Evolutionary conservation across 352 stramenopile species (phyloP).

Genomic region (Pseudoperonospora humuli): DNA sequence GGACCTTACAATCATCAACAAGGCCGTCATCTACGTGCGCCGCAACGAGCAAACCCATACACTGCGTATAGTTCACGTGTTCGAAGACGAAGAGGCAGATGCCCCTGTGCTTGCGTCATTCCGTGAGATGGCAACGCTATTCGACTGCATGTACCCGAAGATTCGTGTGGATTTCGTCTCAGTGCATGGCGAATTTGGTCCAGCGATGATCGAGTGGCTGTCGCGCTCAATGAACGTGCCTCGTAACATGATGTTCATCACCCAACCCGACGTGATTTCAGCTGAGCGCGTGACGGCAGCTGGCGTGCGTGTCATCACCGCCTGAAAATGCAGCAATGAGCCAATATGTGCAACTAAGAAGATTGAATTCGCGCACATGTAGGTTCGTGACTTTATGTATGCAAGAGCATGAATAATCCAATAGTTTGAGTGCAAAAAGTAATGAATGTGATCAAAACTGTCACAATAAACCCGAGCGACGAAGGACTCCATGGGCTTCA

Average conservation of each 20-base stretch:
- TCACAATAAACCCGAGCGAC: too few relatives aligned
- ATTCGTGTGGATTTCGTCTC: slow-evolving; percentile 72
- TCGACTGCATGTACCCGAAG: slow-evolving; percentile 82
- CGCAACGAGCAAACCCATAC: slow-evolving; percentile 89
- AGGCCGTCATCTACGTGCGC: slow-evolving; percentile 91
- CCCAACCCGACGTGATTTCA: slow-evolving; percentile 50
- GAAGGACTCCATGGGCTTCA: too few relatives aligned
- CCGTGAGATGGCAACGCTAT: slow-evolving; percentile 44
- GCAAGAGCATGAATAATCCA: too few relatives aligned
- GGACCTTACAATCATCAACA: slow-evolving; percentile 91
- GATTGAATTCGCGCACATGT: too few relatives aligned
- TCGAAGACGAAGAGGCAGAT: slow-evolving; percentile 11
- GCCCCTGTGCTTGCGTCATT: slow-evolving; percentile 11
- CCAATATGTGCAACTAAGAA: neutral
- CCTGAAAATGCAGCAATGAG: neutral
- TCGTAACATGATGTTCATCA: slow-evolving; percentile 88
- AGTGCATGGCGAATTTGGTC: slow-evolving; percentile 44
- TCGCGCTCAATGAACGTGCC: slow-evolving; percentile 51
- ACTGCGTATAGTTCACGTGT: slow-evolving; percentile 83
- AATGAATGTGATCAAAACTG: too few relatives aligned
- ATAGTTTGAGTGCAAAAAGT: too few relatives aligned
- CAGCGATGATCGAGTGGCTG: slow-evolving; percentile 70
- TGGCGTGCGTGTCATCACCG: slow-evolving; percentile 49
- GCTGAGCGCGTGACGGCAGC: slow-evolving; percentile 57
- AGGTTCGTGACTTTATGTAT: too few relatives aligned